Base-by-base conservation (phyloP, 2,329 filamentous ascomycete species). In the Neofusicoccum ribis region DNA sequence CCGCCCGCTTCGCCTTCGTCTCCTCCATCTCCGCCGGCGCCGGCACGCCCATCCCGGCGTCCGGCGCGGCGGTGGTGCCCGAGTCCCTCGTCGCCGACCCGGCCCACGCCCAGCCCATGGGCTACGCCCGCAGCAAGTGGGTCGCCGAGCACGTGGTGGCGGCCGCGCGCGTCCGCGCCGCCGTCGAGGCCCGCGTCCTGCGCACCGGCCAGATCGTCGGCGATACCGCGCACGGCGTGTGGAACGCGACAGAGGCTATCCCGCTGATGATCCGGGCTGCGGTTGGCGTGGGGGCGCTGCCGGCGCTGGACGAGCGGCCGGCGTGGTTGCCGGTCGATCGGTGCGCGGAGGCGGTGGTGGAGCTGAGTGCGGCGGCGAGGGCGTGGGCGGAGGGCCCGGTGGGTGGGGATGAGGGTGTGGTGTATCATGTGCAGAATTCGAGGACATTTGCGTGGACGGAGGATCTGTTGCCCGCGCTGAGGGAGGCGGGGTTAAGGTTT, bases 351-450 rank as follows among this genome's bases (percentile, higher is more conserved):
- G 75, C 78, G 0, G 70, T 83, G 1, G 47, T 80, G 1, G 78
- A 83, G 17, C 73, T 83, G 47, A 27, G 20, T 4, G 31, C 27
- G 5, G 49, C 15, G n/a, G 49, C 3, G 11, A 9, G 20, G 37
- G 31, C 44, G 37, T 54, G 2, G 6, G 34, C 3, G 7, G 37
- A 31, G 9, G 63, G 12, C 27, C 27, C 27, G 27, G 27, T 23
- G 20, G 20, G 20, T 23, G 50, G 12, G 9, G 58, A 49, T 5
- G 34, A 3, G 15, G 44, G 37, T 3, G 7, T 31, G 7, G 64
- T 62, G 15, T 85, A 82, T 66, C 83, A 87, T 65, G 75, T 89
- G 9, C 77, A 83, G 31, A 86, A 86, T 66, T 79, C 80, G 0
- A 72, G 68, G 9, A 74, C 74, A 1, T 83, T 86, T 68, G 75